A percentile compares a stretch with the other conserved stretches of the same genome.
These are phyloP conservation scores for Trametes cingulata DNA, from an alignment of 768 basidiomycete genomes.

Conservation along the genomic window DNA sequence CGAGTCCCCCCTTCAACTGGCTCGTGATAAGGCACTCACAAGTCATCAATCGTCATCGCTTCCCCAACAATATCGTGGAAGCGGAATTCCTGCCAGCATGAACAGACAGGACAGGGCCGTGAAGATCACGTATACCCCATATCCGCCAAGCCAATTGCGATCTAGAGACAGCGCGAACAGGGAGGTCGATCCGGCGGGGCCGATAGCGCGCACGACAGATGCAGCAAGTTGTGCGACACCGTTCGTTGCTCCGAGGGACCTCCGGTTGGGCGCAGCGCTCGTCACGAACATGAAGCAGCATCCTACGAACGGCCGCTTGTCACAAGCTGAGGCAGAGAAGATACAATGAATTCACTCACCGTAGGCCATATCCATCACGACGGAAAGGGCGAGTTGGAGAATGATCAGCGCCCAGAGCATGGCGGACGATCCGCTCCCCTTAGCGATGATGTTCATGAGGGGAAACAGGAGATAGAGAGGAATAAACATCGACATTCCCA, in stretches of 20 bases:
- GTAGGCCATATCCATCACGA: slow-evolving; percentile 33
- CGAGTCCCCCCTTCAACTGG: no score
- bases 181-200: slow-evolving; percentile 55
- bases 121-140: slow-evolving; percentile 39
- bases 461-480: slow-evolving; percentile 33
- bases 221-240: slow-evolving; percentile 56
- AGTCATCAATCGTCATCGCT: slow-evolving; percentile 8
- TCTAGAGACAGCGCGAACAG: slow-evolving; percentile 56
- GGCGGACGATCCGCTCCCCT: slow-evolving; percentile 11
- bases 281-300: slow-evolving; percentile 37
- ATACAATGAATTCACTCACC: slow-evolving; percentile 23
- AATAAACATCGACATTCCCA: slow-evolving; percentile 31
- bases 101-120: slow-evolving; percentile 18
- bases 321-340: no score
- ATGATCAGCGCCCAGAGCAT: slow-evolving; percentile 29
- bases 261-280: slow-evolving; percentile 30
- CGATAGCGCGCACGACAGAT: slow-evolving; percentile 50
- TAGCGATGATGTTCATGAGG: slow-evolving; percentile 29
- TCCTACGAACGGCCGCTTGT: slow-evolving; percentile 15
- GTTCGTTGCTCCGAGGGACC: slow-evolving; percentile 51
- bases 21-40: not conserved
- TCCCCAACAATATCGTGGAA: slow-evolving; percentile 27
- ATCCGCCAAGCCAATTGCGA: slow-evolving; percentile 45
- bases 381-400: slow-evolving; percentile 27
- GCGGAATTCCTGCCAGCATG: slow-evolving; percentile 20